phyloP scores from a whole-genome alignment of 768 basidiomycete genomes.

The Tylopilus sp. region DNA sequence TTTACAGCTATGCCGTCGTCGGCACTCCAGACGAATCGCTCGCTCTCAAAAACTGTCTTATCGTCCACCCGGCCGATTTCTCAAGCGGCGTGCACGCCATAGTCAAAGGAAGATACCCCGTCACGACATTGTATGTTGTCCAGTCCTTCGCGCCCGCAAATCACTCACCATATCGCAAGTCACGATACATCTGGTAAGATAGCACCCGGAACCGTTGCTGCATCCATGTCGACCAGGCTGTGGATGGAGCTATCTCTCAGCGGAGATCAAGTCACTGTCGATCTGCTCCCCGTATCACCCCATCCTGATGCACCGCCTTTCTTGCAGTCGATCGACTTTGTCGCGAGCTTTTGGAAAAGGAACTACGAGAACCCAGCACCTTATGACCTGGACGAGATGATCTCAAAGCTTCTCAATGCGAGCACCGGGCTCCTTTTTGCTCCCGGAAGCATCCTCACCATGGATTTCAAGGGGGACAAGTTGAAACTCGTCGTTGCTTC shows the following conservation, averaged over 20 bases:
- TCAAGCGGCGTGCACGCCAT: conserved; percentile 67
- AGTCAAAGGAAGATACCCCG: conserved; percentile 64
- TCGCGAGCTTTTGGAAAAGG: conserved; percentile 62
- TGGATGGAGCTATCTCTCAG: conserved; percentile 84
- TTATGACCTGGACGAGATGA: conserved; percentile 89
- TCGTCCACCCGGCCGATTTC: conserved; percentile 80
- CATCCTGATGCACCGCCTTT: conserved; percentile 57
- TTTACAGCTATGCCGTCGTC: conserved; percentile 51
- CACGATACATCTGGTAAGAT: conserved; percentile 78
- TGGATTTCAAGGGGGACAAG: conserved; percentile 87
- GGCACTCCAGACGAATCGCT: conserved; percentile 60
- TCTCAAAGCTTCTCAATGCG: conserved; percentile 65
- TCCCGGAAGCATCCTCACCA: conserved; percentile 65
- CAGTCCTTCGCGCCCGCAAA: background rate
- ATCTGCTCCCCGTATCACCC: conserved; percentile 47
- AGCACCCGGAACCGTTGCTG: conserved; percentile 66
- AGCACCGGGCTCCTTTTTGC: conserved; percentile 73
- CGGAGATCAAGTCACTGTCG: conserved; percentile 75
- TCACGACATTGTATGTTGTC: conserved; percentile 67
- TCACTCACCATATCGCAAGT: conserved; percentile 41
- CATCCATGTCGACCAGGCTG: conserved; percentile 73
- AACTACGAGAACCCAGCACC: conserved; percentile 56
- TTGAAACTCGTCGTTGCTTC: conserved; percentile 68
- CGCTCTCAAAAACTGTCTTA: conserved; percentile 77
- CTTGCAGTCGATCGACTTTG: conserved; percentile 76